These are phyloP conservation scores for Auricularia cornea DNA, from an alignment of 768 basidiomycete genomes.

Conservation along the genomic window DNA sequence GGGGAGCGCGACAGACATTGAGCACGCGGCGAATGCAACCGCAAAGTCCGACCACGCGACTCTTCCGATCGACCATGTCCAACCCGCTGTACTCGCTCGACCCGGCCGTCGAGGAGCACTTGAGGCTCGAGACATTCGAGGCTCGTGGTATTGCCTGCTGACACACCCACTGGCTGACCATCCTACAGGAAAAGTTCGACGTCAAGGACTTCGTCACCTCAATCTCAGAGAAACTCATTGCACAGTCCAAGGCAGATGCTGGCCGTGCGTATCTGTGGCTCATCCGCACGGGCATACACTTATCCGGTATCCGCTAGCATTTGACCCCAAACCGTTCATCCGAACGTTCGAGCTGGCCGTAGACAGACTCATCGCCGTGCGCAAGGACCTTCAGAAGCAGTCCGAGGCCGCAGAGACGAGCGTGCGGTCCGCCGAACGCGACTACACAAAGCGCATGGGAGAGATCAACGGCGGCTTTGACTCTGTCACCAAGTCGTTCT, in stretches of 20 bases:
- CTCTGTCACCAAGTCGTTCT: slow-evolving; percentile 83
- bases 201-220: slow-evolving; percentile 82
- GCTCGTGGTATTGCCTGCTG: slow-evolving; percentile 10
- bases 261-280: slow-evolving; percentile 51
- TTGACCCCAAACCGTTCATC: slow-evolving; percentile 90
- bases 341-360: slow-evolving; percentile 86
- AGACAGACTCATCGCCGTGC: slow-evolving; percentile 75
- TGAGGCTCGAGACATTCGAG: slow-evolving; percentile 34
- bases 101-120: slow-evolving; percentile 35
- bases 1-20: slow-evolving; percentile 8
- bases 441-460: slow-evolving; percentile 90
- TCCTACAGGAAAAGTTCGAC: slow-evolving; percentile 73
- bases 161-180: not conserved
- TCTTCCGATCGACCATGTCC: slow-evolving; percentile 7
- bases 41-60: not conserved
- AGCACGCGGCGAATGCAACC: not conserved
- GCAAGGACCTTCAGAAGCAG: slow-evolving; percentile 83
- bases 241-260: slow-evolving; percentile 71
- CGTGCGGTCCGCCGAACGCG: slow-evolving; percentile 79
- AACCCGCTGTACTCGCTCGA: slow-evolving; percentile 48
- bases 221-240: slow-evolving; percentile 81
- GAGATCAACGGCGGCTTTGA: slow-evolving; percentile 92
- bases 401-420: slow-evolving; percentile 91
- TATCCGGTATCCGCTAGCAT: slow-evolving; percentile 43
- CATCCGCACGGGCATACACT: not conserved